Evolutionary conservation across 805 yeast genomes (phyloP).

Genomic region (Saccharomycopsis javanensis): DNA sequence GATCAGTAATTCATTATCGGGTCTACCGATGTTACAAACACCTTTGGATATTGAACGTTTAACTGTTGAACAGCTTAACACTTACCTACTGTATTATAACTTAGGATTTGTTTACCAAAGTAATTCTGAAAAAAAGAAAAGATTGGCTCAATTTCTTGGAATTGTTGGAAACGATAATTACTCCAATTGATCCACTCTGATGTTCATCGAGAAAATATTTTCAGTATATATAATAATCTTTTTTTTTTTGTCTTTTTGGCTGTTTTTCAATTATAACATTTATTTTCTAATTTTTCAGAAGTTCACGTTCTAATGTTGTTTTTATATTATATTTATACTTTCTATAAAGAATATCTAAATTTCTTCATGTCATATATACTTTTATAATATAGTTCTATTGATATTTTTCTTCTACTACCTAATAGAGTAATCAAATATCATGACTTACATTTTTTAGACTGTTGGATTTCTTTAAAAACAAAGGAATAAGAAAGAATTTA

Average conservation of each 20-base stretch:
- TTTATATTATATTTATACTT: not conserved
- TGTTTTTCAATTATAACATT: not conserved
- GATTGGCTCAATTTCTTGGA: constrained; percentile 15
- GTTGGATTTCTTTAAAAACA: too few relatives aligned
- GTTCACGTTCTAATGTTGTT: not conserved
- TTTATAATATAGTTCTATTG: not conserved
- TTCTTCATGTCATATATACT: not conserved
- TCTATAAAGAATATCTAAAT: not conserved
- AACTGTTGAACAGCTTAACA: constrained; percentile 6
- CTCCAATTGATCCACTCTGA: constrained; percentile 1
- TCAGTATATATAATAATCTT: too few relatives aligned
- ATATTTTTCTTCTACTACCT: not conserved
- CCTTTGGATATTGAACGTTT: constrained; percentile 17
- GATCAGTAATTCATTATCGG: constrained; percentile 8
- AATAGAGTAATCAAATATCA: too few relatives aligned
- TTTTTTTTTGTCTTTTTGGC: not conserved
- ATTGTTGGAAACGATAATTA: constrained; percentile 17
- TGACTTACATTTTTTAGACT: too few relatives aligned
- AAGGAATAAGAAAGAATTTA: too few relatives aligned
- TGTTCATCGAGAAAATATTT: not conserved
- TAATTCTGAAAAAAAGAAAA: constrained; percentile 10
- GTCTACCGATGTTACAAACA: constrained; percentile 14
- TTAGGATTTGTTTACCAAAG: constrained; percentile 1
- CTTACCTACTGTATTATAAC: constrained; percentile 12
- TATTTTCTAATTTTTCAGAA: not conserved